These are phyloP conservation scores for Debaryomyces castellii DNA, from an alignment of 805 yeast genomes.

Conservation along the genomic window DNA sequence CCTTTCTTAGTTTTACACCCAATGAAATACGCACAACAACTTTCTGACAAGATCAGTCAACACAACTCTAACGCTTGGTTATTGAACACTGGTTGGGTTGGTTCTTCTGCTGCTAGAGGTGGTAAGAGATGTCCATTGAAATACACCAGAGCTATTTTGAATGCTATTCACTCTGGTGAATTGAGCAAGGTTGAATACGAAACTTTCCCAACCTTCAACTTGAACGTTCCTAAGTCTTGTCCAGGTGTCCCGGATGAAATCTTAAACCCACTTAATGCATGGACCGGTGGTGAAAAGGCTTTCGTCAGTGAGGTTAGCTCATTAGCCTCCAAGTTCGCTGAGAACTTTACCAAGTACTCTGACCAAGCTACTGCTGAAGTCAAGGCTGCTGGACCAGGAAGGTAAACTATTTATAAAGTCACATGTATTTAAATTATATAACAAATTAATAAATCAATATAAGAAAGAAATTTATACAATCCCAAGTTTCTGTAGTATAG, in stretches of 20 bases:
- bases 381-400: constrained; percentile 85
- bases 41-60: constrained; percentile 85
- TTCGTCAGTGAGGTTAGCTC: constrained; percentile 45
- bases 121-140: constrained; percentile 97
- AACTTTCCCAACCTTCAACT: constrained; percentile 80
- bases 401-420: constrained; percentile 13
- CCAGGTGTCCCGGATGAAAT: constrained; percentile 81
- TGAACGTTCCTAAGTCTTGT: constrained; percentile 79
- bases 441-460: neutral
- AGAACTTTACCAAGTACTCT: constrained; percentile 84
- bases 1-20: constrained; percentile 98
- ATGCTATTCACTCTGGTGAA: constrained; percentile 90
- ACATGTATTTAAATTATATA: neutral
- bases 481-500: neutral
- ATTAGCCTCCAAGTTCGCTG: constrained; percentile 76
- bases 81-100: constrained; percentile 98
- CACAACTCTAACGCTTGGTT: constrained; percentile 95
- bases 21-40: constrained; percentile 95
- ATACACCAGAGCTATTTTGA: constrained; percentile 95
- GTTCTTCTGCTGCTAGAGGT: constrained; percentile 86
- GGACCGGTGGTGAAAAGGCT: constrained; percentile 53
- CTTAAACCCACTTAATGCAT: constrained; percentile 81
- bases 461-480: neutral
- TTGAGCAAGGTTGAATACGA: constrained; percentile 79
- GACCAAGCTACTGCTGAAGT: constrained; percentile 84